phyloP scores from a whole-genome alignment of 495 filamentous ascomycete genomes.

The Penicillium simplicissimum region DNA sequence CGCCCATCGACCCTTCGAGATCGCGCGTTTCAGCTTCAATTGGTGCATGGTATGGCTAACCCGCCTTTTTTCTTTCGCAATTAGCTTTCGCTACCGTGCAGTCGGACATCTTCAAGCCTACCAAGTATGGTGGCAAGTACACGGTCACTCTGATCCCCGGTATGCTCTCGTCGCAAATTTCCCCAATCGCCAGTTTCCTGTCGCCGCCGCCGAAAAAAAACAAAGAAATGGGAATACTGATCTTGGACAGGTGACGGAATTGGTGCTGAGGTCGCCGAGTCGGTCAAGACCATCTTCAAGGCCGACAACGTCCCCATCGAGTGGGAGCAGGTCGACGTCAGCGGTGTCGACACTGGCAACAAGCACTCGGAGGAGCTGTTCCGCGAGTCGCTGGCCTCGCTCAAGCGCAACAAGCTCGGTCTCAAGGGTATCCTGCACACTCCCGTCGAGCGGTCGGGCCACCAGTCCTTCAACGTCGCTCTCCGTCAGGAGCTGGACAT shows the following conservation, averaged over 20 bases:
- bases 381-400: slow-evolving; percentile 88
- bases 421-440: slow-evolving; percentile 97
- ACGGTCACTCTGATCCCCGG: slow-evolving; percentile 96
- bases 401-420: slow-evolving; percentile 97
- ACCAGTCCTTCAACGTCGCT: slow-evolving; percentile 99
- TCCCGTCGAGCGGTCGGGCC: slow-evolving; percentile 92
- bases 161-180: slow-evolving; percentile 33
- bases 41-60: slow-evolving; percentile 20
- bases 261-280: slow-evolving; percentile 95
- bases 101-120: slow-evolving; percentile 94
- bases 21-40: neutral
- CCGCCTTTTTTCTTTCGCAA: slow-evolving; percentile 5
- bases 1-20: slow-evolving; percentile 19
- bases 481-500: slow-evolving; percentile 98
- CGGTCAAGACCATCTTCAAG: slow-evolving; percentile 98
- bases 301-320: slow-evolving; percentile 97
- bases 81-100: slow-evolving; percentile 71
- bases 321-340: slow-evolving; percentile 98
- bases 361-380: slow-evolving; percentile 94
- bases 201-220: neutral
- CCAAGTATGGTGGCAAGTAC: slow-evolving; percentile 99
- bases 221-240: slow-evolving; percentile 5
- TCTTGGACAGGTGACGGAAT: slow-evolving; percentile 78
- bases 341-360: slow-evolving; percentile 82
- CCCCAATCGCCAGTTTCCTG: neutral